Evolutionary conservation across 495 filamentous ascomycete genomes (phyloP).

Genomic region (Collariella sp.): DNA sequence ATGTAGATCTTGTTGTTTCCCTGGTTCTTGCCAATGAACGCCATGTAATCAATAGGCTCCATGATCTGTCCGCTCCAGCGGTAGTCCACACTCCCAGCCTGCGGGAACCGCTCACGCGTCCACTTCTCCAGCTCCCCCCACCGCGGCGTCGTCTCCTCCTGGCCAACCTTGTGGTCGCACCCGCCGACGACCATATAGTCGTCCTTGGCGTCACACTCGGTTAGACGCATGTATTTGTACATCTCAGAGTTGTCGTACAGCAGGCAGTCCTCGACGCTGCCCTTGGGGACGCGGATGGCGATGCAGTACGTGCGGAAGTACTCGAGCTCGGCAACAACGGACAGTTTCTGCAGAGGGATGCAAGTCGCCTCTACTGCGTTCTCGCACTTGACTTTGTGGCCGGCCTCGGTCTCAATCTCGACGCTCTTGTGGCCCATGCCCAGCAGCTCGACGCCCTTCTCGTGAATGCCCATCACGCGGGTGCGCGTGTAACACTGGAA

Average conservation of each 20-base stretch:
- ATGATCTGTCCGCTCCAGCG: constrained; percentile 51
- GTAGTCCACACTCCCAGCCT: constrained; percentile 43
- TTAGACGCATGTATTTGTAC: constrained; percentile 49
- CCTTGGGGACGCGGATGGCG: constrained; percentile 46
- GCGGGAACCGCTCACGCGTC: constrained; percentile 45
- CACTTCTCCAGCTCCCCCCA: constrained; percentile 44
- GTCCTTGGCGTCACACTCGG: constrained; percentile 42
- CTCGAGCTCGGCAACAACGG: constrained; percentile 41
- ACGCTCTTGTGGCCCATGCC: constrained; percentile 33
- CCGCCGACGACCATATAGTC: constrained; percentile 53
- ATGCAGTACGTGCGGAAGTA: constrained; percentile 51
- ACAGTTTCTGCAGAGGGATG: constrained; percentile 48
- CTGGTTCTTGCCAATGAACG: constrained; percentile 49
- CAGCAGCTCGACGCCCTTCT: constrained; percentile 35
- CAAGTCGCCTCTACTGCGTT: constrained; percentile 47
- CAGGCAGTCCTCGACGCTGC: constrained; percentile 42
- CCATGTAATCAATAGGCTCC: constrained; percentile 49
- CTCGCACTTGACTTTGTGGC: constrained; percentile 39
- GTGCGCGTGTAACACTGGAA: constrained; percentile 48
- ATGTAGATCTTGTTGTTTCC: constrained; percentile 44
- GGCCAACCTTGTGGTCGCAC: constrained; percentile 53
- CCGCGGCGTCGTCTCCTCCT: constrained; percentile 37
- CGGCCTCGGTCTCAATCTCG: constrained; percentile 36
- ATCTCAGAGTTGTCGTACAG: constrained; percentile 47
- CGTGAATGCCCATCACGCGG: constrained; percentile 39